Conservation (phyloP, 805 yeast species). For the Hanseniaspora mollemarum region DNA sequence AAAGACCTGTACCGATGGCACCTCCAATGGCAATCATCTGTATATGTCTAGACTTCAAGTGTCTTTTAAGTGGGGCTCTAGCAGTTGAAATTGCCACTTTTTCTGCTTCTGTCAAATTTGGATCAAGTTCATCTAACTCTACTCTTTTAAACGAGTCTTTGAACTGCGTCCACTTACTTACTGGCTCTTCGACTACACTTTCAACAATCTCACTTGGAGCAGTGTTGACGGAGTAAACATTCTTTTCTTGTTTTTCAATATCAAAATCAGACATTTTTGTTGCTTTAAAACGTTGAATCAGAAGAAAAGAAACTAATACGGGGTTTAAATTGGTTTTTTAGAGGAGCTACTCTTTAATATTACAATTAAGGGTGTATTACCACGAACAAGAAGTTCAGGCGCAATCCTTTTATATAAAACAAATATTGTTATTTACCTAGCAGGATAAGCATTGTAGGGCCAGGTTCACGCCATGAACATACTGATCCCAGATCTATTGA, state of each 20-base stretch:
- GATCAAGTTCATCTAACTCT: constrained; percentile 31
- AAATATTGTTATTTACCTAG: too few relatives aligned
- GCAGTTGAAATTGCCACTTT: constrained; percentile 38
- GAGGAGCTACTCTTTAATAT: not conserved
- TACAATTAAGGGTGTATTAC: too few relatives aligned
- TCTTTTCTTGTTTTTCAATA: constrained; percentile 14
- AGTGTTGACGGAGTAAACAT: not conserved
- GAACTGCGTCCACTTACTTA: constrained; percentile 32
- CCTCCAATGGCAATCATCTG: constrained; percentile 66
- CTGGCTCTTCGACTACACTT: not conserved
- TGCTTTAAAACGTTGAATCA: not conserved
- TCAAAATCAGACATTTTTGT: constrained; percentile 1
- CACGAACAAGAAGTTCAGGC: too few relatives aligned
- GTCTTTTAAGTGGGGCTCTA: constrained; percentile 45
- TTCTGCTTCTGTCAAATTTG: constrained; percentile 34
- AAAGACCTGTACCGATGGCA: constrained; percentile 63
- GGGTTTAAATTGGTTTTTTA: not conserved
- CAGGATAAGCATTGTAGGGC: too few relatives aligned
- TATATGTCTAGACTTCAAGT: constrained; percentile 43
- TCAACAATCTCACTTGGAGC: not conserved
- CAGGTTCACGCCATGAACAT: too few relatives aligned
- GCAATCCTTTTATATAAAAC: too few relatives aligned
- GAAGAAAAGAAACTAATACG: not conserved
- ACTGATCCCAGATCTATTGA: too few relatives aligned
- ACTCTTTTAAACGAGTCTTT: constrained; percentile 41